phyloP scores from a whole-genome alignment of 2,329 filamentous ascomycete genomes.

The Trichothecium roseum region DNA sequence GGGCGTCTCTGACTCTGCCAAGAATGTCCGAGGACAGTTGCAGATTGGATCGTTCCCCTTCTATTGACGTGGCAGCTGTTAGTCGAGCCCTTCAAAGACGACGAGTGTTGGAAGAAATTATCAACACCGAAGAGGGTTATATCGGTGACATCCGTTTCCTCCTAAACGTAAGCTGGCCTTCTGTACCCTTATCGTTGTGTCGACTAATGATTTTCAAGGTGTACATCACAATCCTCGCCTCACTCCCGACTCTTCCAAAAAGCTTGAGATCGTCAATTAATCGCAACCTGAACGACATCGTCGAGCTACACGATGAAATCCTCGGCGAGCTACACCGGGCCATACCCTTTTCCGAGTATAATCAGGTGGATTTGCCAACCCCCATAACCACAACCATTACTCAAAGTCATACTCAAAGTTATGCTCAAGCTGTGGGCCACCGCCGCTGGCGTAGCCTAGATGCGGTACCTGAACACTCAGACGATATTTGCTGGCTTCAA shows the following conservation, averaged over 20 bases:
- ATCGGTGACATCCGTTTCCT: conserved; percentile 79
- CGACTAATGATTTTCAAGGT: conserved; percentile 35
- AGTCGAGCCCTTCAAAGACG: conserved; percentile 66
- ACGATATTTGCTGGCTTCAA: conserved; percentile 29
- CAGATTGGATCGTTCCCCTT: conserved; percentile 42
- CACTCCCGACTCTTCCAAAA: conserved; percentile 54
- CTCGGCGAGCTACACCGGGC: conserved; percentile 61
- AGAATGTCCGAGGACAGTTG: conserved; percentile 56
- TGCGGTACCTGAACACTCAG: conserved; percentile 29
- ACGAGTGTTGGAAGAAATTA: conserved; percentile 73
- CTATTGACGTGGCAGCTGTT: conserved; percentile 55
- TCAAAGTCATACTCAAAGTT: conserved; percentile 7
- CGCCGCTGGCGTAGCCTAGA: conserved; percentile 38
- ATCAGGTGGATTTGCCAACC: conserved; percentile 22
- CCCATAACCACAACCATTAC: conserved; percentile 1
- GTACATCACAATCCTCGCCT: conserved; percentile 64
- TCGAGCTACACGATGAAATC: conserved; percentile 75
- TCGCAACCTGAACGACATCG: conserved; percentile 66
- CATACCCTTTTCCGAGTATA: conserved; percentile 59
- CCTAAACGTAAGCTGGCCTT: conserved; percentile 54
- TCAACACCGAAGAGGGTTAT: conserved; percentile 80
- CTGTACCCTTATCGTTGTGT: too few species aligned
- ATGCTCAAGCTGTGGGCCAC: conserved; percentile 17
- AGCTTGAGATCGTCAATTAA: conserved; percentile 64
- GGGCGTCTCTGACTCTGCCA: conserved; percentile 46